phyloP scores from a whole-genome alignment of 2,329 filamentous ascomycete genomes.

The Pseudophaeomoniella oleicola region DNA sequence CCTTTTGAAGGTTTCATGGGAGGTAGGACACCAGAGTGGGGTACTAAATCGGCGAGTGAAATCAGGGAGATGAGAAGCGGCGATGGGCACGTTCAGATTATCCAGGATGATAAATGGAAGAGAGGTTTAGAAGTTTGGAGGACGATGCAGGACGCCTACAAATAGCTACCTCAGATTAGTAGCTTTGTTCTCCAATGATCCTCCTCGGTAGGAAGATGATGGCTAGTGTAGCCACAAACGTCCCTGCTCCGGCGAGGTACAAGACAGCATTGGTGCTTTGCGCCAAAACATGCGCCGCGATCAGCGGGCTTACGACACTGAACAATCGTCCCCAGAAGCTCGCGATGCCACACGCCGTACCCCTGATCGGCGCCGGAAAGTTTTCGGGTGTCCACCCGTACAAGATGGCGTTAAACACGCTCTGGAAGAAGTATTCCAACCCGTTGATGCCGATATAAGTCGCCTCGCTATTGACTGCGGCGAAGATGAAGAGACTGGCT shows the following conservation, averaged over 20 bases:
- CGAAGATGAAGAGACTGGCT: constrained; percentile 28
- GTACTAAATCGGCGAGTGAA: constrained; percentile 1
- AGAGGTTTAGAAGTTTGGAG: constrained; percentile 10
- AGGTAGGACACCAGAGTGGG: constrained; percentile 6
- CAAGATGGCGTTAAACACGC: constrained; percentile 36
- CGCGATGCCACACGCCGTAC: constrained; percentile 39
- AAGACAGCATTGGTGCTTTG: constrained; percentile 33
- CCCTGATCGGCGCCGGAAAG: constrained; percentile 35
- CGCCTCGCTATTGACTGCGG: constrained; percentile 27
- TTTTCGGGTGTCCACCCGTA: constrained; percentile 39
- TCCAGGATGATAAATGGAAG: constrained; percentile 11
- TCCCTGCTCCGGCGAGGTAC: constrained; percentile 35
- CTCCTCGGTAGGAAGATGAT: constrained; percentile 11
- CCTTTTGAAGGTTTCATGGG: constrained; percentile 11
- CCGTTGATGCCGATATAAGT: constrained; percentile 34
- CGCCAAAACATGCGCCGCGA: constrained; percentile 31
- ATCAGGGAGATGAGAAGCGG: constrained; percentile 6
- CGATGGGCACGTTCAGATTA: constrained; percentile 8
- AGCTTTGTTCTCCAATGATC: constrained; percentile 10
- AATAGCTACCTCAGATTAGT: constrained; percentile 2
- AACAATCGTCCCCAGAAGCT: constrained; percentile 46
- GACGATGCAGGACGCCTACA: constrained; percentile 9
- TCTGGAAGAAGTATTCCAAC: constrained; percentile 40
- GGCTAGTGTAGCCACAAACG: constrained; percentile 11
- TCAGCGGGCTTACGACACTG: constrained; percentile 42